Evolutionary conservation across 2,329 filamentous ascomycete species (phyloP).

Genomic region (Tolypocladium endophyticum): DNA sequence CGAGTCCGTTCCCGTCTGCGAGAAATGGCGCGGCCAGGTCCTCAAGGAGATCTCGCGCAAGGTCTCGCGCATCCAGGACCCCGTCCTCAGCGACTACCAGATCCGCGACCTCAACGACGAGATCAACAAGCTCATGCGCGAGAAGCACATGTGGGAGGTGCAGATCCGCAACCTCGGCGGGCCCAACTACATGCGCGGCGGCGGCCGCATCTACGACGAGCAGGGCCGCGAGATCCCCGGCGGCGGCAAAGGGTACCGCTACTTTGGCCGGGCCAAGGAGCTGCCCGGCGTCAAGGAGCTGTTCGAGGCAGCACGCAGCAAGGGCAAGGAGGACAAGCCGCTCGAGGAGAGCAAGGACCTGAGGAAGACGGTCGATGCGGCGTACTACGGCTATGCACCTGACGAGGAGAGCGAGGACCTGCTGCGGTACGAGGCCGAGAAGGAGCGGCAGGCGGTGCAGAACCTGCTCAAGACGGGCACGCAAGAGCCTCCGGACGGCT

Average conservation of each 20-base stretch:
- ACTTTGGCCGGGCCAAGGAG: conserved; percentile 84
- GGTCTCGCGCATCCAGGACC: conserved; percentile 90
- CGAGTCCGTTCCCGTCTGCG: conserved; percentile 73
- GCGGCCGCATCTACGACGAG: conserved; percentile 61
- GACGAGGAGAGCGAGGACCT: conserved; percentile 82
- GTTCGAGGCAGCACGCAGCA: conserved; percentile 65
- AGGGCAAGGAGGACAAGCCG: conserved; percentile 46
- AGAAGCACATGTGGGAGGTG: conserved; percentile 98
- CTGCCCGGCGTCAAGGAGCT: conserved; percentile 93
- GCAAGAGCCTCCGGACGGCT: conserved; percentile 52
- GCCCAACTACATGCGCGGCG: conserved; percentile 85
- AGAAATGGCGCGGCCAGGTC: conserved; percentile 97
- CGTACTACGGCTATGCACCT: conserved; percentile 90
- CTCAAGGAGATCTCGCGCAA: conserved; percentile 96
- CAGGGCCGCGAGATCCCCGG: conserved; percentile 59
- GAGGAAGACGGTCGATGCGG: conserved; percentile 73
- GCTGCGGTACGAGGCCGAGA: conserved; percentile 68
- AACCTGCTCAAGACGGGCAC: conserved; percentile 50
- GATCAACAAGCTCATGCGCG: conserved; percentile 97
- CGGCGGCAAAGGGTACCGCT: conserved; percentile 84
- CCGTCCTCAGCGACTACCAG: conserved; percentile 87
- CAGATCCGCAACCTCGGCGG: conserved; percentile 94
- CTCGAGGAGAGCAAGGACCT: conserved; percentile 58
- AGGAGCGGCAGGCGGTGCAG: conserved; percentile 73
- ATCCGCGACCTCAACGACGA: conserved; percentile 97